Conservation (phyloP, 495 filamentous ascomycete species). For the Neurospora cerealis region DNA sequence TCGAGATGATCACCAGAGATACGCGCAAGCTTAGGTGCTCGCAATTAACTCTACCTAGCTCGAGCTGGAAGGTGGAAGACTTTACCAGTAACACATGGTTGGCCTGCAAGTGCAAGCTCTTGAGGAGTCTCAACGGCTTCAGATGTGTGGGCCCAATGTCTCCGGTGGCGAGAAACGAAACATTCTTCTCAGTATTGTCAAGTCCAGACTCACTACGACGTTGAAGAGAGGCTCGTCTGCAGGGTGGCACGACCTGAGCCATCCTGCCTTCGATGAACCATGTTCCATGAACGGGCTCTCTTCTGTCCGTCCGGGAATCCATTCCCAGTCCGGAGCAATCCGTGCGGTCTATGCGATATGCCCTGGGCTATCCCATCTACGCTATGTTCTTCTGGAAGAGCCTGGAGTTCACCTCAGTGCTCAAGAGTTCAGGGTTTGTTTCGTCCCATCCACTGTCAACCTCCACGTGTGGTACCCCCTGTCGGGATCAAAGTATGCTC, state of each 20-base stretch:
- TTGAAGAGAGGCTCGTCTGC: neutral
- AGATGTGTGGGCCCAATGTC: neutral
- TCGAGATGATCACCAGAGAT: neutral
- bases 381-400: slow-evolving; percentile 15
- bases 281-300: slow-evolving; percentile 17
- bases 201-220: neutral
- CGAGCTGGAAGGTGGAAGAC: neutral
- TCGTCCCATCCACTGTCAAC: neutral
- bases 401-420: neutral
- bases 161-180: neutral
- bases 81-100: neutral
- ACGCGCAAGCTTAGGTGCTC: neutral
- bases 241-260: neutral
- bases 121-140: neutral
- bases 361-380: neutral
- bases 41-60: neutral
- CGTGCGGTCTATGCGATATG: neutral
- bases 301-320: slow-evolving; percentile 13
- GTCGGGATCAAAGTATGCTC: neutral
- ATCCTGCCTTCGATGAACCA: neutral
- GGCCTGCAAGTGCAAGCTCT: neutral
- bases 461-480: neutral
- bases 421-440: neutral
- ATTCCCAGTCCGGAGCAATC: slow-evolving; percentile 9
- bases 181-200: neutral